A percentile compares a stretch with the other conserved stretches of the same genome.
phyloP scores from a whole-genome alignment of 768 basidiomycete species.

The Boletus sensibilis region DNA sequence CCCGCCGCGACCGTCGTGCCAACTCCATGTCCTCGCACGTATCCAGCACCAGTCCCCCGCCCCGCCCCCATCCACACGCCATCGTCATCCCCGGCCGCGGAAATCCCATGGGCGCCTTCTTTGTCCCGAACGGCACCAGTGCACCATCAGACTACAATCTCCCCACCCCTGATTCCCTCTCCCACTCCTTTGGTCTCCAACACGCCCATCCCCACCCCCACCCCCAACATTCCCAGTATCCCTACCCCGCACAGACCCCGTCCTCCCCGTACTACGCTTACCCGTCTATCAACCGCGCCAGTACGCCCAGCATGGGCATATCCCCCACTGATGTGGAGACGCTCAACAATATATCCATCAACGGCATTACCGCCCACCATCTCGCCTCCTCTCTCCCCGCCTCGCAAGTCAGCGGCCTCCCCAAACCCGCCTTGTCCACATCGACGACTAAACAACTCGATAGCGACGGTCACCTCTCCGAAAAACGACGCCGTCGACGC shows the following conservation, averaged over 20 bases:
- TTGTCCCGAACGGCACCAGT: slow-evolving; percentile 27
- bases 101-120: slow-evolving; percentile 33
- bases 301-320: slow-evolving; percentile 24
- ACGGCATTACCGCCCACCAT: slow-evolving; percentile 20
- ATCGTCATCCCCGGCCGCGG: slow-evolving; percentile 63
- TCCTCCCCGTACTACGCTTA: slow-evolving; percentile 32
- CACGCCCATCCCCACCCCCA: slow-evolving; percentile 32
- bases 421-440: slow-evolving; percentile 15
- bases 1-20: slow-evolving; percentile 51
- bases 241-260: slow-evolving; percentile 29
- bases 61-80: slow-evolving; percentile 53
- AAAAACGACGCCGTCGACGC: slow-evolving; percentile 76
- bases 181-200: slow-evolving; percentile 33
- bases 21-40: slow-evolving; percentile 58
- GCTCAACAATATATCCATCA: slow-evolving; percentile 20
- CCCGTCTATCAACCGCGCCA: slow-evolving; percentile 12
- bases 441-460: slow-evolving; percentile 12
- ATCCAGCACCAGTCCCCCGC: slow-evolving; percentile 51
- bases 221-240: slow-evolving; percentile 21
- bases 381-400: slow-evolving; percentile 20
- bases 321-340: slow-evolving; percentile 29
- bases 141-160: slow-evolving; percentile 41
- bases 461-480: slow-evolving; percentile 51
- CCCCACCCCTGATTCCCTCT: slow-evolving; percentile 41
- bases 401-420: slow-evolving; percentile 5